Evolutionary conservation across 345 rosid genomes (phyloP).

Genomic region (Lumnitzera littorea): DNA sequence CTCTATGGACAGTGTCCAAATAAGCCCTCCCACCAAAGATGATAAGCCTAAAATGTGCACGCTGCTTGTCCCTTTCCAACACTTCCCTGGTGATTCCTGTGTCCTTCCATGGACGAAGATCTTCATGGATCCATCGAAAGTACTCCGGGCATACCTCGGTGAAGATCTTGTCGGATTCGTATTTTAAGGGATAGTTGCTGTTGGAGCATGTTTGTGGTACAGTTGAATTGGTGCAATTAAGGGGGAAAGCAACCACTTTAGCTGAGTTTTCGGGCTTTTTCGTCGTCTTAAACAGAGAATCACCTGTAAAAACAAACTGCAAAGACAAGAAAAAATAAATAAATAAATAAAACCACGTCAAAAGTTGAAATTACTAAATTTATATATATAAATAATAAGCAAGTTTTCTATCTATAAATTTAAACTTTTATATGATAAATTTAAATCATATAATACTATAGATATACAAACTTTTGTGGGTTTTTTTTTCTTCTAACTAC

Average conservation of each 20-base stretch:
- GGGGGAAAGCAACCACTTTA: neutral
- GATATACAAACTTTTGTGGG: too few relatives aligned
- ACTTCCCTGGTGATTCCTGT: conserved; percentile 21
- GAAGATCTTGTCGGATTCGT: neutral
- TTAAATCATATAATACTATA: too few relatives aligned
- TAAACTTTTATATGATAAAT: too few relatives aligned
- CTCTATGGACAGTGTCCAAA: conserved; percentile 19
- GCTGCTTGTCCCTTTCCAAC: conserved; percentile 13
- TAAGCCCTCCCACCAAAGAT: conserved; percentile 26
- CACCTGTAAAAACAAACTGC: conserved; percentile 1
- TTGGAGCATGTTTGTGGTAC: neutral
- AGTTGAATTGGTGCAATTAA: conserved; percentile 5
- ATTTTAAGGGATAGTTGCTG: conserved; percentile 2
- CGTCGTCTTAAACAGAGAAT: neutral
- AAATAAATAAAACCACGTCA: too few relatives aligned
- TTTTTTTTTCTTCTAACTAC: too few relatives aligned
- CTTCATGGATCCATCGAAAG: conserved; percentile 23
- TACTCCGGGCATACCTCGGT: conserved; percentile 15
- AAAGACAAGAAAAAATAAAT: too few relatives aligned
- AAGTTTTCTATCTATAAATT: too few relatives aligned
- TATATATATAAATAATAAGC: too few relatives aligned
- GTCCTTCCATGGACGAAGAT: conserved; percentile 33
- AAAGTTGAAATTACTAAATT: too few relatives aligned
- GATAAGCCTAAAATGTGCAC: conserved; percentile 26
- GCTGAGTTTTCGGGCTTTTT: neutral